Evolutionary conservation across 257 asterid genomes (phyloP), one percentile per base, ranked within the genome.

Genomic region (Nicotiana undulata): DNA sequence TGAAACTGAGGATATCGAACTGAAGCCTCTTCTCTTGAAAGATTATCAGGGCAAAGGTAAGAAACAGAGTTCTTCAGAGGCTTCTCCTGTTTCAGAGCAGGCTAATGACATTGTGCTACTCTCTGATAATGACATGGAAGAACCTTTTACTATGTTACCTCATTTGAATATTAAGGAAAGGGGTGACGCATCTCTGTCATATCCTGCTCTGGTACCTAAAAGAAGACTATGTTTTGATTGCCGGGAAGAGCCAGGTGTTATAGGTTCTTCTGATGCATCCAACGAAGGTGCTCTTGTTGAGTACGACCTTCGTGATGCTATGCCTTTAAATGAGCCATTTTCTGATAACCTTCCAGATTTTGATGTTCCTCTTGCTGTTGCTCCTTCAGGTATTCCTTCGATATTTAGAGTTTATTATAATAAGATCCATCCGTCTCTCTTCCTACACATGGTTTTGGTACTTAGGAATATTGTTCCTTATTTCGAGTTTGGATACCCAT

Each of bases 31-130:
- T 18, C 75, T 70, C 52, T 15, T 76, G 51, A 82, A 65, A 52
- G 32, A 22, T 56, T 65, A 37, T 85, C 81, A 44, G 20, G 59
- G 44, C 52, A 79, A 82, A 81, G 70, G 75, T 76, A 68, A 82
- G 81, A 83, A 63, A 44, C 65, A 29, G 59, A 77, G 84, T 80
- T 81, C 83, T 58, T 75, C 82, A 11, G 16, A 80, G 64, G 66
- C 81, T 77, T 80, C 40, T 79, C 11, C 29, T 77, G 77, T 31
- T 55, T 58, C 51, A 20, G 76, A 76, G 72, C 83, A 46, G 67
- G 60, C 26, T 53, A 59, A 83, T 49, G 70, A 60, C 51, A 63
- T 26, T 65, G 29, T 51, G 20, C 17, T 75, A 61, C 78, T 76
- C 61, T 79, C 84, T 24, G 81, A 66, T 79, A 75, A 81, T 79